A percentile compares a stretch with the other conserved stretches of the same genome.
Evolutionary conservation across 2,329 filamentous ascomycete genomes (phyloP).

Genomic region (Neopestalotiopsis sp.): DNA sequence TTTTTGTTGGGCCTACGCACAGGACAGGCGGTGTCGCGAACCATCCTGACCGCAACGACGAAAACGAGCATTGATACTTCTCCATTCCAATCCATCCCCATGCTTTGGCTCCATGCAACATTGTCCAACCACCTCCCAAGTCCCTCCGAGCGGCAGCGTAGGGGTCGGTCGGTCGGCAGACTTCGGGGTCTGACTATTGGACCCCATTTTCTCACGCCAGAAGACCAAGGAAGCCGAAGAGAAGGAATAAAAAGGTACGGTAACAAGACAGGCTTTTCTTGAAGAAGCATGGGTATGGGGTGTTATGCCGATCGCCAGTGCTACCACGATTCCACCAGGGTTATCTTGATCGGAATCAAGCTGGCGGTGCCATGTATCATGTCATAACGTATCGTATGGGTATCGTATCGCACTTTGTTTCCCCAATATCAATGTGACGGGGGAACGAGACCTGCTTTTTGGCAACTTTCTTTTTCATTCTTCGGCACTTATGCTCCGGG

Average conservation of each 20-base stretch:
- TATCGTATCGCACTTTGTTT: background rate
- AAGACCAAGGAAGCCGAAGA: background rate
- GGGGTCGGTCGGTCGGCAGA: background rate
- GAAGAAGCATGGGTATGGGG: background rate
- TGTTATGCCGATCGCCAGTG: background rate
- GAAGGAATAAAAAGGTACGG: background rate
- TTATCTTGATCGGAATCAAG: background rate
- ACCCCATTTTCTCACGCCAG: background rate
- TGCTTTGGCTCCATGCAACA: background rate
- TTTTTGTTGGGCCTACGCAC: slow-evolving; percentile 12
- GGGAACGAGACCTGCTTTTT: background rate
- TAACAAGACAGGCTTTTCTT: background rate
- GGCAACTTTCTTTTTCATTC: background rate
- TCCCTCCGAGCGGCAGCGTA: background rate
- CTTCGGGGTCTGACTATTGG: background rate
- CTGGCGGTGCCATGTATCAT: background rate
- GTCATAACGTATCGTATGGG: background rate
- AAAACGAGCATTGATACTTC: background rate
- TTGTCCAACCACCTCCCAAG: background rate
- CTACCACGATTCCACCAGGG: background rate
- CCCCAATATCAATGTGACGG: background rate
- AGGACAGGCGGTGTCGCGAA: background rate
- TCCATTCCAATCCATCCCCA: background rate
- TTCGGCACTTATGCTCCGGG: slow-evolving; percentile 4
- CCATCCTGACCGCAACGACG: background rate